Evolutionary conservation across 768 basidiomycete genomes (phyloP).

Genomic region (Lactarius quietus): DNA sequence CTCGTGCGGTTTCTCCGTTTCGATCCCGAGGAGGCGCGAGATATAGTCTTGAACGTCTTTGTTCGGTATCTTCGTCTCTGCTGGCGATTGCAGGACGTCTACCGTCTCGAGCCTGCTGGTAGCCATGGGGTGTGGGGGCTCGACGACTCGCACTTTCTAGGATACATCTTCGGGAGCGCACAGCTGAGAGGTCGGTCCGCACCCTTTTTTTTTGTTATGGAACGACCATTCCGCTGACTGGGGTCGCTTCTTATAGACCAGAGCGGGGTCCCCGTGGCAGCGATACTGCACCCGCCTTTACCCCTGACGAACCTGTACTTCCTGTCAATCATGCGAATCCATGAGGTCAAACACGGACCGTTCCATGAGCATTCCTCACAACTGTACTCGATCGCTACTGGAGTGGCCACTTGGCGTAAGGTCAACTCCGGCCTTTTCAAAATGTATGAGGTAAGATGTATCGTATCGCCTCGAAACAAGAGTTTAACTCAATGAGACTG

Average conservation of each 20-base stretch:
- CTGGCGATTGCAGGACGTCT: conserved; percentile 84
- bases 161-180: conserved; percentile 87
- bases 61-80: conserved; percentile 76
- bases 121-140: conserved; percentile 98
- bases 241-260: conserved; percentile 46
- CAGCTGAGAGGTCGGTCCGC: conserved; percentile 66
- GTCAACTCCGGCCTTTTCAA: conserved; percentile 88
- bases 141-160: conserved; percentile 87
- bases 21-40: conserved; percentile 56
- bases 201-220: not conserved
- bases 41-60: conserved; percentile 58
- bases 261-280: conserved; percentile 56
- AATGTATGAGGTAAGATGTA: conserved; percentile 79
- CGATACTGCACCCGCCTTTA: conserved; percentile 55
- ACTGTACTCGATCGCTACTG: conserved; percentile 77
- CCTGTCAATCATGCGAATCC: conserved; percentile 72
- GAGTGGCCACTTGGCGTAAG: conserved; percentile 90
- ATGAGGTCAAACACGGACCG: conserved; percentile 77
- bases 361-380: conserved; percentile 94
- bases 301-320: conserved; percentile 77
- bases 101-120: conserved; percentile 91
- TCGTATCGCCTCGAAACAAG: not conserved
- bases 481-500: not conserved
- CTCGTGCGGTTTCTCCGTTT: conserved; percentile 64
- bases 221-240: not conserved